These are phyloP conservation scores for Xylaria sp. DNA, from an alignment of 2,329 filamentous ascomycete species.

Conservation along the genomic window DNA sequence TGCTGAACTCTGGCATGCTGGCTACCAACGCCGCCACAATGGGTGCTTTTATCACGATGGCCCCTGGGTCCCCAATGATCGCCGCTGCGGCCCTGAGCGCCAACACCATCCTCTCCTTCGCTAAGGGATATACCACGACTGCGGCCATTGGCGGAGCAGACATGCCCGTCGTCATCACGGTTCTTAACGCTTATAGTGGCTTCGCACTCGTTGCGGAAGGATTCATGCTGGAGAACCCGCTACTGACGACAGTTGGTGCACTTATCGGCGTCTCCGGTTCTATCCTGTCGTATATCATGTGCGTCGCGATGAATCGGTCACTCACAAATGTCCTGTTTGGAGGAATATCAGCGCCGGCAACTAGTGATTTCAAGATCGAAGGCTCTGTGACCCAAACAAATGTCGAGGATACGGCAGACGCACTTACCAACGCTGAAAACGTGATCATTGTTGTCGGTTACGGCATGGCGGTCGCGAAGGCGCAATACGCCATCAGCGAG, in stretches of 20 bases:
- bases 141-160: constrained; percentile 90
- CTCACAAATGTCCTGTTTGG: constrained; percentile 90
- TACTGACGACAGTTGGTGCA: constrained; percentile 82
- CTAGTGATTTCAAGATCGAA: constrained; percentile 73
- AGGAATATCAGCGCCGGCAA: constrained; percentile 68
- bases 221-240: constrained; percentile 86
- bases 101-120: constrained; percentile 77
- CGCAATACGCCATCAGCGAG: constrained; percentile 86
- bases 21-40: constrained; percentile 80
- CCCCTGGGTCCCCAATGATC: constrained; percentile 76
- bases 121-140: constrained; percentile 86
- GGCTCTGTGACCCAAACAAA: constrained; percentile 77
- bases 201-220: constrained; percentile 90
- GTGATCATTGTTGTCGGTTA: constrained; percentile 92
- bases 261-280: constrained; percentile 88
- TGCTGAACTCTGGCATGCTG: constrained; percentile 74
- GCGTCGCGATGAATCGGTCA: constrained; percentile 88
- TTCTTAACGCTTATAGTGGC: constrained; percentile 87
- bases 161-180: constrained; percentile 90
- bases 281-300: constrained; percentile 85
- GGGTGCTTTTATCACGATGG: constrained; percentile 81
- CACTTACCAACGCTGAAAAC: constrained; percentile 73
- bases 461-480: constrained; percentile 92
- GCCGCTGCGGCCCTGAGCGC: constrained; percentile 77
- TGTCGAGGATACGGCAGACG: constrained; percentile 79